These are phyloP conservation scores for Rhizopus sp. DNA, from an alignment of 371 early-diverging fungal genomes.

Conservation along the genomic window DNA sequence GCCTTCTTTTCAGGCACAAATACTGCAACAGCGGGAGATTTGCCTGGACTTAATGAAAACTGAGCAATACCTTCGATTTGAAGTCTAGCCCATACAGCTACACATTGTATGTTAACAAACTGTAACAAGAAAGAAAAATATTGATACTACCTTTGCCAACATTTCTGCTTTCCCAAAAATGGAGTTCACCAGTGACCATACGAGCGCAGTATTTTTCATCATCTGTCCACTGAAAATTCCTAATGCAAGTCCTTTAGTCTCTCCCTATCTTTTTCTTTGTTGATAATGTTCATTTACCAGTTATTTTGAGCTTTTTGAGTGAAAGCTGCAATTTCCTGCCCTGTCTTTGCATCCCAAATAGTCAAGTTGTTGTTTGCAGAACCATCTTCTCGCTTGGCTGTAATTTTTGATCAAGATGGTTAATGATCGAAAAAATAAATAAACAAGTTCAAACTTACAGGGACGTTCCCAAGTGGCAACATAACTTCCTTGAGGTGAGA, in stretches of 20 bases:
- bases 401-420: too few relatives aligned
- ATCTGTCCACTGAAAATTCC: slow-evolving; percentile 93
- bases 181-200: slow-evolving; percentile 86
- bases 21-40: slow-evolving; percentile 78
- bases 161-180: slow-evolving; percentile 80
- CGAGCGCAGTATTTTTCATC: slow-evolving; percentile 88
- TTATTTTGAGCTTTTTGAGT: slow-evolving; percentile 78
- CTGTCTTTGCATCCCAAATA: slow-evolving; percentile 80
- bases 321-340: slow-evolving; percentile 70
- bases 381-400: slow-evolving; percentile 72
- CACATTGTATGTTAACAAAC: too few relatives aligned
- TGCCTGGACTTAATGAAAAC: slow-evolving; percentile 92
- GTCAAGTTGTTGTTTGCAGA: slow-evolving; percentile 73
- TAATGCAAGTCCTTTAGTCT: slow-evolving; percentile 14
- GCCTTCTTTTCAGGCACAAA: slow-evolving; percentile 87
- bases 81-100: slow-evolving; percentile 59
- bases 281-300: slow-evolving; percentile 41
- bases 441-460: slow-evolving; percentile 67
- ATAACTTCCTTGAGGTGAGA: slow-evolving; percentile 90
- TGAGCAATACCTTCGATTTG: slow-evolving; percentile 77
- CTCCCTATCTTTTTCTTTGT: slow-evolving; percentile 6
- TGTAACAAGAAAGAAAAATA: not conserved
- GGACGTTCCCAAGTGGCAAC: slow-evolving; percentile 88
- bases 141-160: slow-evolving; percentile 51
- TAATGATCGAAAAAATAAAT: too few relatives aligned